These are phyloP conservation scores for Pichia sp. DNA, from an alignment of 1,139 yeast species.

Conservation along the genomic window DNA sequence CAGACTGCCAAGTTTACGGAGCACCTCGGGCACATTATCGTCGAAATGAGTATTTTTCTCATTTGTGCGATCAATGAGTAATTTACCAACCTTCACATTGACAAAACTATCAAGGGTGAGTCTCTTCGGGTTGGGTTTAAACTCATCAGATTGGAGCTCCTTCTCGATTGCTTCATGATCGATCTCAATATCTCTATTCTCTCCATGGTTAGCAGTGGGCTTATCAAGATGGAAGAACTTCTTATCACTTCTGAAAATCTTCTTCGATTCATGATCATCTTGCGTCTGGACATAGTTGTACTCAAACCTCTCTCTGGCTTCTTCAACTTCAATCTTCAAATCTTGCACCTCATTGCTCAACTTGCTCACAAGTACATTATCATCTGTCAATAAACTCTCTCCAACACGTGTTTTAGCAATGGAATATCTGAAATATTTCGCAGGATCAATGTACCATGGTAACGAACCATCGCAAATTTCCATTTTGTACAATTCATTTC, in stretches of 20 bases:
- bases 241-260: background rate
- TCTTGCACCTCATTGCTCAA: slow-evolving; percentile 16
- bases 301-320: slow-evolving; percentile 21
- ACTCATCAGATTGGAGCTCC: background rate
- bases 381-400: slow-evolving; percentile 9
- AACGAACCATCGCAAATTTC: slow-evolving; percentile 18
- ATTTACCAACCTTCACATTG: slow-evolving; percentile 24
- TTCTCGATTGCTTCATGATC: slow-evolving; percentile 6
- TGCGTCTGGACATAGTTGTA: slow-evolving; percentile 19
- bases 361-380: slow-evolving; percentile 9
- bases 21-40: slow-evolving; percentile 34
- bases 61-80: slow-evolving; percentile 14
- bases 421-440: slow-evolving; percentile 17
- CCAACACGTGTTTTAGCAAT: slow-evolving; percentile 11
- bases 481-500: slow-evolving; percentile 8
- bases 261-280: slow-evolving; percentile 1
- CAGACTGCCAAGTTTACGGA: slow-evolving; percentile 33
- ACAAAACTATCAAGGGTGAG: slow-evolving; percentile 15
- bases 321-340: slow-evolving; percentile 16
- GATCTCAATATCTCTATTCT: background rate
- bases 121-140: slow-evolving; percentile 4
- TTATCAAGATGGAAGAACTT: slow-evolving; percentile 6
- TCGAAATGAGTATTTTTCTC: slow-evolving; percentile 28
- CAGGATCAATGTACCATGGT: slow-evolving; percentile 25
- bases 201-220: background rate